A percentile compares a stretch with the other conserved stretches of the same genome.
Conservation (phyloP, 345 rosid species). For the Dipteronia dyeriana region DNA sequence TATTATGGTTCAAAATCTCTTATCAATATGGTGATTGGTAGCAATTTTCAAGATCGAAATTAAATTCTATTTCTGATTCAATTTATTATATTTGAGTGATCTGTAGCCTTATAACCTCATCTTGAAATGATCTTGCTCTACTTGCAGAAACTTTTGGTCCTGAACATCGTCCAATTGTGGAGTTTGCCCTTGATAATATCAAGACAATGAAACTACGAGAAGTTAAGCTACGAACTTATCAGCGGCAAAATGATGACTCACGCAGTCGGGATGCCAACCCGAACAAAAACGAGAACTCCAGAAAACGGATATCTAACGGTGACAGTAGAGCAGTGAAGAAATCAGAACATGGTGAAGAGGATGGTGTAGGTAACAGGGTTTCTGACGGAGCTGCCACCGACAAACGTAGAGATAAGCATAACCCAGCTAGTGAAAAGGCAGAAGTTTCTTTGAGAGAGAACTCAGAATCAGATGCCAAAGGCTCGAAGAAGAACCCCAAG, state of each 20-base stretch:
- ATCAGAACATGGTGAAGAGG: constrained; percentile 21
- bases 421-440: constrained; percentile 28
- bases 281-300: constrained; percentile 27
- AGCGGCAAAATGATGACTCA: constrained; percentile 32
- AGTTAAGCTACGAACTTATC: constrained; percentile 44
- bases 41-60: background rate
- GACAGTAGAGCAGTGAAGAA: constrained; percentile 29
- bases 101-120: background rate
- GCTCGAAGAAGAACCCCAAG: constrained; percentile 32
- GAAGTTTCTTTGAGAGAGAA: constrained; percentile 23
- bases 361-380: constrained; percentile 22
- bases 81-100: background rate
- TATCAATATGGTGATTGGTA: background rate
- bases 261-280: constrained; percentile 20
- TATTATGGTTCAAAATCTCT: background rate
- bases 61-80: background rate
- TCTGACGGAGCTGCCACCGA: constrained; percentile 19
- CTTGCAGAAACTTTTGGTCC: constrained; percentile 79
- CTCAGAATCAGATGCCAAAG: constrained; percentile 18
- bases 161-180: constrained; percentile 78
- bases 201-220: constrained; percentile 69
- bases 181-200: constrained; percentile 81
- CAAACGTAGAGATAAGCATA: constrained; percentile 25
- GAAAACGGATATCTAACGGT: constrained; percentile 49
- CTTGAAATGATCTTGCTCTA: constrained; percentile 7